Percentiles rank a stretch among this genome's conserved stretches.
Evolutionary conservation across 331 rosid species (phyloP).

Genomic region (Erythrophleum ivorense): DNA sequence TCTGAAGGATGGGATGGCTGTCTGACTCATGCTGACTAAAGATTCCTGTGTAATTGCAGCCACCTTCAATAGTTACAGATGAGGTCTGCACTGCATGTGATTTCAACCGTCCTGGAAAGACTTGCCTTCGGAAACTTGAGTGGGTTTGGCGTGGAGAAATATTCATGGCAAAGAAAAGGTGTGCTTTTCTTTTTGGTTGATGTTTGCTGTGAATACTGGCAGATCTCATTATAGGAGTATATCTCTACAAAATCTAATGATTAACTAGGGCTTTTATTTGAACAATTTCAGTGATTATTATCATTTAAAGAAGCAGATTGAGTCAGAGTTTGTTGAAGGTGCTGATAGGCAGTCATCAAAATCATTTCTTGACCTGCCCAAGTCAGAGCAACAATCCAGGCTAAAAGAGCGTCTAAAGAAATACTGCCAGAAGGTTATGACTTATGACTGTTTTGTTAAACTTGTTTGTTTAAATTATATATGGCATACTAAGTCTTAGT

Average conservation of each 20-base stretch:
- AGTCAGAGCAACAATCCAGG: constrained; percentile 81
- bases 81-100: constrained; percentile 99
- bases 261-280: constrained; percentile 39
- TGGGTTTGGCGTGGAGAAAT: constrained; percentile 99
- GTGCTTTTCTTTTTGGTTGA: constrained; percentile 27
- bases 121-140: constrained; percentile 96
- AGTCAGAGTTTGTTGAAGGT: constrained; percentile 83
- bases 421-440: constrained; percentile 96
- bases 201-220: constrained; percentile 7
- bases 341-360: constrained; percentile 59
- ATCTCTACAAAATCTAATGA: constrained; percentile 31
- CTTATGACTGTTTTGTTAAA: constrained; percentile 27
- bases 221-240: constrained; percentile 15
- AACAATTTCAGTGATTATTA: constrained; percentile 81
- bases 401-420: constrained; percentile 92
- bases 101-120: constrained; percentile 96
- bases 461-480: constrained; percentile 37
- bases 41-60: constrained; percentile 64
- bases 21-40: not conserved
- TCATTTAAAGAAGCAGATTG: constrained; percentile 92
- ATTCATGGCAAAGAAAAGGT: constrained; percentile 92
- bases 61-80: constrained; percentile 92
- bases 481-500: constrained; percentile 41
- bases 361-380: constrained; percentile 92
- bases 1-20: not conserved